phyloP scores from a whole-genome alignment of 345 rosid genomes.

The Eucalyptus cladocalyx region DNA sequence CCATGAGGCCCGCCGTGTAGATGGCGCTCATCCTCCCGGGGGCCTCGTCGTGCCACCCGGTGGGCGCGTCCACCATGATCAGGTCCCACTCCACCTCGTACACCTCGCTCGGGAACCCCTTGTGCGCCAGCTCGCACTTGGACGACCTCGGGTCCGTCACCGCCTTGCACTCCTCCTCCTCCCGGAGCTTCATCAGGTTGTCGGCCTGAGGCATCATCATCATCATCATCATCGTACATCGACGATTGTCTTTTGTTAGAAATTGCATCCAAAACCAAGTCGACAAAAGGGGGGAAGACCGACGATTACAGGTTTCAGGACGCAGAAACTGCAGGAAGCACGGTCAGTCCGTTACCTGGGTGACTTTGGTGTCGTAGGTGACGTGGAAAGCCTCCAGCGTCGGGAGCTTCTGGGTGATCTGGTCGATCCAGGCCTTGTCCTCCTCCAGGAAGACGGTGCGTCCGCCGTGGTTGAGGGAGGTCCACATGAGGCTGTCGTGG shows the following conservation, averaged over 20 bases:
- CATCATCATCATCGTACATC: neutral
- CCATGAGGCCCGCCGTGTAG: constrained; percentile 77
- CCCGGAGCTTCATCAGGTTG: constrained; percentile 29
- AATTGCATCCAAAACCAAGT: neutral
- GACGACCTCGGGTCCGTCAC: constrained; percentile 54
- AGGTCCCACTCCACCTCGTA: constrained; percentile 76
- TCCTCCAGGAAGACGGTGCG: constrained; percentile 83
- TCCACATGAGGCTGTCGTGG: constrained; percentile 93
- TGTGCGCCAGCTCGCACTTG: constrained; percentile 46
- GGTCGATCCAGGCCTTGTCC: constrained; percentile 67
- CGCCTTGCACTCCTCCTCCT: constrained; percentile 22
- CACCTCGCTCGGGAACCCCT: constrained; percentile 53
- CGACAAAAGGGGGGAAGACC: neutral
- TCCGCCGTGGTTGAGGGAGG: constrained; percentile 69
- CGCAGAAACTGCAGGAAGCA: neutral
- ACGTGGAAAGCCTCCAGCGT: constrained; percentile 67
- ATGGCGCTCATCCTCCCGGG: constrained; percentile 91
- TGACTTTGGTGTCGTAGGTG: constrained; percentile 49
- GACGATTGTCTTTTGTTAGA: neutral
- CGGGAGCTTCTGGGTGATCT: constrained; percentile 32
- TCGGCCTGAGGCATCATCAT: constrained; percentile 21
- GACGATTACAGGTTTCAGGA: neutral
- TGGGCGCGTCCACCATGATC: constrained; percentile 95
- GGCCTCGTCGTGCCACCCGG: constrained; percentile 67
- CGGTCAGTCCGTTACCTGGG: neutral